phyloP scores from a whole-genome alignment of 352 stramenopile genomes.

The Pythium dissimile region DNA sequence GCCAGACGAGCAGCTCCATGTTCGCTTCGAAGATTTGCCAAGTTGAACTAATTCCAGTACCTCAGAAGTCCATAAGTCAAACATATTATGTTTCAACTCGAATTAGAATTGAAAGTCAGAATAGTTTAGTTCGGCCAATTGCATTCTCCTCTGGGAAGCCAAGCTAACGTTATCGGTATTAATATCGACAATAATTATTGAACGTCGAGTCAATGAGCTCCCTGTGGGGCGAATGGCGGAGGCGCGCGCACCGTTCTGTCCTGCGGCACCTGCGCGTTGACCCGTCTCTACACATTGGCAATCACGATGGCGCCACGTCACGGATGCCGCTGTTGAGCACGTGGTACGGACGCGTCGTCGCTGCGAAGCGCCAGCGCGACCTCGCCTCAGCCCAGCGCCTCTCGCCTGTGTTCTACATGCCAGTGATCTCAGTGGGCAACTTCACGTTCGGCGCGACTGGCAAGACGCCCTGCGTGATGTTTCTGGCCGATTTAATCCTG shows the following conservation, averaged over 20 bases:
- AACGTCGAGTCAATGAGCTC: not conserved
- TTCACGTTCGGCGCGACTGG: conserved; percentile 69
- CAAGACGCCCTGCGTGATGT: conserved; percentile 63
- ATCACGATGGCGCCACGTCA: not conserved
- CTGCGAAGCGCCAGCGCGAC: conserved; percentile 30
- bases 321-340: conserved; percentile 33
- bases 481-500: conserved; percentile 26
- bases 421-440: conserved; percentile 67
- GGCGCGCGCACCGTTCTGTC: conserved; percentile 27
- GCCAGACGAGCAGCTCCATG: conserved; percentile 61
- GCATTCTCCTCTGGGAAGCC: too few species aligned
- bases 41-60: too few species aligned
- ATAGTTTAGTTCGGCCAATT: too few species aligned
- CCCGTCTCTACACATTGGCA: not conserved
- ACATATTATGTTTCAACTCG: too few species aligned
- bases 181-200: too few species aligned
- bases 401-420: conserved; percentile 25
- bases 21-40: not conserved
- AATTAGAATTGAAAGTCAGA: too few species aligned
- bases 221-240: conserved; percentile 25
- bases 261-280: conserved; percentile 28
- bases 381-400: conserved; percentile 23
- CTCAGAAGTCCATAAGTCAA: too few species aligned
- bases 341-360: conserved; percentile 37
- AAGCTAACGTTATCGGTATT: too few species aligned